Base-by-base conservation (phyloP, 306 rosid species). In the Malus domestica region DNA sequence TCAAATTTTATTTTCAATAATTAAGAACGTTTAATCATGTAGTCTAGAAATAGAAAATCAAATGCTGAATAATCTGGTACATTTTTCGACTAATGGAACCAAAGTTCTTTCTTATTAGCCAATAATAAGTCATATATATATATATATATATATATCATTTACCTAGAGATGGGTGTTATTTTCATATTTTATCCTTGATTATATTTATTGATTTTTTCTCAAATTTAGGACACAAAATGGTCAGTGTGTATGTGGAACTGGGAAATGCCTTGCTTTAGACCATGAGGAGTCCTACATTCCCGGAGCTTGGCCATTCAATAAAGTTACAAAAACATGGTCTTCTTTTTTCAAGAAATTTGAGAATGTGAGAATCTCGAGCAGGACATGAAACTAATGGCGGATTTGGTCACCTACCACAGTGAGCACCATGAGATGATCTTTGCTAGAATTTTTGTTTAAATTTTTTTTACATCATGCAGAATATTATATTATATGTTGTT, bases 351-450 rank as follows among this genome's bases (percentile, higher is more conserved):
- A 72, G 78, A 73, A 68, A 74, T 66, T 4, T 80, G 81, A 85
- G 98, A 94, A 90, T 92, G 88, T 89, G 93, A 81, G 93, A 88
- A 92, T 92, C 97, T 92, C 96, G 87, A 91, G 97, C 73, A 73
- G 68, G 76, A 25, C 79, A 11, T 13, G 40, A 40, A 81, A 86
- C 74, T 77, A 82, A 83, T 49, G 88, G 80, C 82, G 89, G 93
- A 89, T 90, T 91, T 88, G 89, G 91, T 87, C 85, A 91, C 87
- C 96, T 87, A 89, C 93, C 88, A 88, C 86, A 71, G 72, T 78
- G 74, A 83, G 68, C 52, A 13, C 42, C 67, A 16, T 63, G 23
- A 20, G 82, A 73, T 79, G 59, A 86, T 86, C 86, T 83, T 23
- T 79, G 80, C 68, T 84, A 25, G 15, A 27, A 78, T 76, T 49